phyloP scores from a whole-genome alignment of 1,284 basidiomycete genomes.

The Fomitopsis schrenkii region DNA sequence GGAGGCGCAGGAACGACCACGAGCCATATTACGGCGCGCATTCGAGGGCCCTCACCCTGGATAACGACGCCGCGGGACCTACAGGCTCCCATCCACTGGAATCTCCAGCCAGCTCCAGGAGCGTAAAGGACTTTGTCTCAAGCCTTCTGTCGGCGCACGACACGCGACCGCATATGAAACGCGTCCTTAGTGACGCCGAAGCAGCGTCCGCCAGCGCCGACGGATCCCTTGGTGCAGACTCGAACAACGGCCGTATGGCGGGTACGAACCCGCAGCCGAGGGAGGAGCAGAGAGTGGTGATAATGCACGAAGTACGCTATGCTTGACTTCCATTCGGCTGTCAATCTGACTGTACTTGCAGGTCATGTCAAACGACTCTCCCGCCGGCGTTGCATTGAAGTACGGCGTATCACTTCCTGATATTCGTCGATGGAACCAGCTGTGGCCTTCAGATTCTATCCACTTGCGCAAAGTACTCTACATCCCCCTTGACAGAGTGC shows the following conservation, averaged over 20 bases:
- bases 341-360: constrained; percentile 21
- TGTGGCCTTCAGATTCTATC: constrained; percentile 88
- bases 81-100: constrained; percentile 13
- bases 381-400: constrained; percentile 81
- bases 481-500: constrained; percentile 58
- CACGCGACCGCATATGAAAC: constrained; percentile 23
- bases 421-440: constrained; percentile 82
- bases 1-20: constrained; percentile 21
- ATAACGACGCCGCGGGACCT: constrained; percentile 12
- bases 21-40: constrained; percentile 21
- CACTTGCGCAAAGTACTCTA: constrained; percentile 80
- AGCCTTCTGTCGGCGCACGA: constrained; percentile 7
- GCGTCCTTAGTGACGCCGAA: constrained; percentile 24
- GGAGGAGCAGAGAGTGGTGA: constrained; percentile 42
- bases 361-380: constrained; percentile 72
- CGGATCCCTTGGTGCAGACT: background rate
- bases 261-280: constrained; percentile 4
- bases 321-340: background rate
- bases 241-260: background rate
- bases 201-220: background rate
- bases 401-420: constrained; percentile 82
- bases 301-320: constrained; percentile 49
- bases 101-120: constrained; percentile 8
- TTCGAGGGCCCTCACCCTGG: constrained; percentile 22
- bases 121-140: background rate